Conservation (phyloP, 768 basidiomycete genomes). For the Termitomyces sp. region DNA sequence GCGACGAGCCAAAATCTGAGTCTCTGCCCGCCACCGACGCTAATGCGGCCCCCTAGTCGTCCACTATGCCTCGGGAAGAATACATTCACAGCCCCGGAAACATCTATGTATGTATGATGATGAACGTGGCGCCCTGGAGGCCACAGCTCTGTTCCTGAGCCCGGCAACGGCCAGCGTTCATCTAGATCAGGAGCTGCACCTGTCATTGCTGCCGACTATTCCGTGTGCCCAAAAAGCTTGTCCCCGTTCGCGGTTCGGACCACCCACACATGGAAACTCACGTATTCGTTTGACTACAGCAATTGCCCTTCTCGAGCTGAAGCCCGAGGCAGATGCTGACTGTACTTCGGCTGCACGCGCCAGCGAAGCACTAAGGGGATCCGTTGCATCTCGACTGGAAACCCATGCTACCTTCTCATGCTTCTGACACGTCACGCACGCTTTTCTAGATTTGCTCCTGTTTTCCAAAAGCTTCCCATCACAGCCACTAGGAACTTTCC, state of each 20-base stretch:
- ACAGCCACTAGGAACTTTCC: neutral
- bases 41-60: too few species aligned
- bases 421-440: conserved; percentile 4
- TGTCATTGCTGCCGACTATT: neutral
- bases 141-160: conserved; percentile 4
- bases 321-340: neutral
- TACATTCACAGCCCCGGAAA: neutral
- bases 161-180: conserved; percentile 6
- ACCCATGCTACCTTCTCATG: too few species aligned
- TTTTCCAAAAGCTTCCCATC: conserved; percentile 1
- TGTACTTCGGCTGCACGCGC: neutral
- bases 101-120: neutral
- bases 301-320: neutral
- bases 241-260: neutral
- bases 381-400: neutral
- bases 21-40: too few species aligned
- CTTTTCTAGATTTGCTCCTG: neutral
- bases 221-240: neutral
- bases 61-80: neutral
- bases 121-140: conserved; percentile 7
- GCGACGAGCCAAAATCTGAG: neutral
- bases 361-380: neutral
- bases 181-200: neutral
- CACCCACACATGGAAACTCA: neutral
- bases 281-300: neutral